These are phyloP conservation scores for Jackrogersella multiformis DNA, from an alignment of 495 filamentous ascomycete species.

Conservation along the genomic window DNA sequence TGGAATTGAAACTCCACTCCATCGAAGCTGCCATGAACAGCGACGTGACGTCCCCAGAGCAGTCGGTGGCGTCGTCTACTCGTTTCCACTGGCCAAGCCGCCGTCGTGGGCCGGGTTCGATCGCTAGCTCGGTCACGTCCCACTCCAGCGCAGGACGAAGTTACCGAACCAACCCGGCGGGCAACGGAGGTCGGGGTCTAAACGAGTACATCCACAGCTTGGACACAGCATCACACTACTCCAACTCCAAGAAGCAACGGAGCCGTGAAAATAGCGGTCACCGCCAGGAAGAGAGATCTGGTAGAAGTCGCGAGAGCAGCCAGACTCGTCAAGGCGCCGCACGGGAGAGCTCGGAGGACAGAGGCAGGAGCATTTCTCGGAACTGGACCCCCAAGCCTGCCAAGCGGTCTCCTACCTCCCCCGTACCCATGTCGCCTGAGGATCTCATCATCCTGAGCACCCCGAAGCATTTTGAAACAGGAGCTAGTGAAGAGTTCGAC, in stretches of 20 bases:
- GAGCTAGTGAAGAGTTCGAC: conserved; percentile 32
- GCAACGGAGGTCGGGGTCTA: conserved; percentile 68
- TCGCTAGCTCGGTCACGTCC: conserved; percentile 57
- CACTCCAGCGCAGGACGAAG: conserved; percentile 52
- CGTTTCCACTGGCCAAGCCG: conserved; percentile 59
- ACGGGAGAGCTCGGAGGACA: conserved; percentile 72
- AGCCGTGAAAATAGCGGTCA: conserved; percentile 67
- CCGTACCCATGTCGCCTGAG: conserved; percentile 90
- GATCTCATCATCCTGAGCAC: conserved; percentile 70
- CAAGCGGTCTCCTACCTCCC: conserved; percentile 88
- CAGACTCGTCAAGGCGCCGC: conserved; percentile 58
- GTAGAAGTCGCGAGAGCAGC: conserved; percentile 61
- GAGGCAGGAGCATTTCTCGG: conserved; percentile 69
- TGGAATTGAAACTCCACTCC: conserved; percentile 76
- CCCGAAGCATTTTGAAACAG: conserved; percentile 44
- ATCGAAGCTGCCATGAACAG: conserved; percentile 63
- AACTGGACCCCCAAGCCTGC: conserved; percentile 76
- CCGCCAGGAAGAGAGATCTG: conserved; percentile 52
- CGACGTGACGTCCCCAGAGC: conserved; percentile 61
- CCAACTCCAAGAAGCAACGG: conserved; percentile 64
- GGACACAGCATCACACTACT: conserved; percentile 74
- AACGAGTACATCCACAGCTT: conserved; percentile 90
- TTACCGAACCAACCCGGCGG: conserved; percentile 47
- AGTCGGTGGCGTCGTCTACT: conserved; percentile 55
- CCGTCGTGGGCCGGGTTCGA: conserved; percentile 57